A percentile compares a stretch with the other conserved stretches of the same genome.
phyloP scores from a whole-genome alignment of 2,329 filamentous ascomycete species.

The Endothia cerciana region DNA sequence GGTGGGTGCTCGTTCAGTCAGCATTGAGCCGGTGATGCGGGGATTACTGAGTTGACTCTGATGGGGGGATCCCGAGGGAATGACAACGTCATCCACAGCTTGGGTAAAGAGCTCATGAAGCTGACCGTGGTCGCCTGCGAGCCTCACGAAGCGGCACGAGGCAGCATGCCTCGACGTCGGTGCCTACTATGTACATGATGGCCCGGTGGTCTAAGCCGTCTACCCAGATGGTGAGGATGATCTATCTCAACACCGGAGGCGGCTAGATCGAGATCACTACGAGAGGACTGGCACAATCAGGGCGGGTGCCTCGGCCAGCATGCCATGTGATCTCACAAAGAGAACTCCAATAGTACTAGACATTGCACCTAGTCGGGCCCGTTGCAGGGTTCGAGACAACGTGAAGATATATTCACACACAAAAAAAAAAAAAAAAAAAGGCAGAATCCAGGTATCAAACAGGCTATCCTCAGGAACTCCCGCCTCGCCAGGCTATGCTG shows the following conservation, averaged over 20 bases:
- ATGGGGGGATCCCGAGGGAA: too few species aligned
- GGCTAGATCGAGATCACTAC: neutral
- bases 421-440: too few species aligned
- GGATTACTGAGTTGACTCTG: too few species aligned
- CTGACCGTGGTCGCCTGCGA: neutral
- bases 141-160: neutral
- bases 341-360: neutral
- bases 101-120: too few species aligned
- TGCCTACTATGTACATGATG: neutral
- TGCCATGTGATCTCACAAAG: neutral
- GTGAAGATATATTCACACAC: neutral
- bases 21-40: too few species aligned
- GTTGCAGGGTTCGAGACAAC: neutral
- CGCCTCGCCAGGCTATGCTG: slow-evolving; percentile 14
- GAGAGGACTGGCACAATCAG: neutral
- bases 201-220: neutral
- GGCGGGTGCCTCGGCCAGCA: neutral
- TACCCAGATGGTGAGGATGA: neutral
- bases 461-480: slow-evolving; percentile 2
- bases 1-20: too few species aligned
- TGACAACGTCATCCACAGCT: neutral
- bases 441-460: slow-evolving; percentile 9
- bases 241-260: neutral
- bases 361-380: neutral
- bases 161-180: neutral